Percentiles rank a stretch among this genome's conserved stretches.
Evolutionary conservation across 2,329 filamentous ascomycete species (phyloP).

Genomic region (Ilyonectria robusta): DNA sequence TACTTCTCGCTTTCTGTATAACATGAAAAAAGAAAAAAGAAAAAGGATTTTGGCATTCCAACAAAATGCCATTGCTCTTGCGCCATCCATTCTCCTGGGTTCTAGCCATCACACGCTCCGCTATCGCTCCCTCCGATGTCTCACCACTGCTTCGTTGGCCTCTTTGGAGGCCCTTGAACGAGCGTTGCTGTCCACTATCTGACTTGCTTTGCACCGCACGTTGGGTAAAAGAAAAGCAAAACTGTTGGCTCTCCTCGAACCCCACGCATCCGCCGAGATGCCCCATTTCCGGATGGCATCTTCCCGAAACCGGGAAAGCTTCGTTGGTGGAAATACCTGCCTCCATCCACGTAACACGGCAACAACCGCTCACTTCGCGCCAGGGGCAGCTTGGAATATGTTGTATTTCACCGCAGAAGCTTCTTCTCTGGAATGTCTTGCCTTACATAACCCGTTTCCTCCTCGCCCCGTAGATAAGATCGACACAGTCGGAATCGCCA

Average conservation of each 20-base stretch:
- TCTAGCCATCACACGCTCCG: neutral
- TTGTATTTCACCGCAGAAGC: neutral
- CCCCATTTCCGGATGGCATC: neutral
- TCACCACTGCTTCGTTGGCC: conserved; percentile 2
- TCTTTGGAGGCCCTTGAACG: conserved; percentile 1
- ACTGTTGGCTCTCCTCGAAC: neutral
- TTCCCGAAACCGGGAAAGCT: conserved; percentile 1
- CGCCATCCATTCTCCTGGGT: conserved; percentile 18
- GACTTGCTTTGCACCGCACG: conserved; percentile 5
- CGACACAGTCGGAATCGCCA: conserved; percentile 32
- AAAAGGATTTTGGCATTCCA: conserved; percentile 14
- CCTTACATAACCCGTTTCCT: conserved; percentile 24
- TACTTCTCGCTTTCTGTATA: neutral
- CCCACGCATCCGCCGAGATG: neutral
- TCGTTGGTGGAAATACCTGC: neutral
- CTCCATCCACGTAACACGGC: conserved; percentile 6
- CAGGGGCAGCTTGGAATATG: neutral
- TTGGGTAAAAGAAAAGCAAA: neutral
- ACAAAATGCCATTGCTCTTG: conserved; percentile 11
- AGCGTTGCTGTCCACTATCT: conserved; percentile 3
- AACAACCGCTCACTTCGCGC: conserved; percentile 8
- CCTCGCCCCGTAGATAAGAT: conserved; percentile 21
- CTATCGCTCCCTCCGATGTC: conserved; percentile 16
- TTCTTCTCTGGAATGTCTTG: conserved; percentile 25
- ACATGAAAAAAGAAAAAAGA: too few relatives aligned